Conservation (phyloP, 1,139 yeast genomes). For the Yamadazyma jaroonii region DNA sequence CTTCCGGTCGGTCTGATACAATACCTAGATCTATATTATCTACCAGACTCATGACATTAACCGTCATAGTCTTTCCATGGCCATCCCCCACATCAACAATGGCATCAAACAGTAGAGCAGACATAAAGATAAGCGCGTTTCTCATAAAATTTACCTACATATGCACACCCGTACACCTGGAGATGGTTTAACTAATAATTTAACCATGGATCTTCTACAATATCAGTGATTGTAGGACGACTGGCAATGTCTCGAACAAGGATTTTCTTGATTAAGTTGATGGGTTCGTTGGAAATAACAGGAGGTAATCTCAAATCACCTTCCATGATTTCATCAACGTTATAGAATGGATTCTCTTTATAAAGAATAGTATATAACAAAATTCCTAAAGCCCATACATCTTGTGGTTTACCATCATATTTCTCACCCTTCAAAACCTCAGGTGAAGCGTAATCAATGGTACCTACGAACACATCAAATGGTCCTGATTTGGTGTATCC, state of each 20-base stretch:
- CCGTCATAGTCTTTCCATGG: constrained; percentile 8
- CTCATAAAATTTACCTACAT: neutral
- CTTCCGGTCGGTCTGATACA: constrained; percentile 11
- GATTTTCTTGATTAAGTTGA: constrained; percentile 59
- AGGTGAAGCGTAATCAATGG: constrained; percentile 96
- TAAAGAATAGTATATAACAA: constrained; percentile 84
- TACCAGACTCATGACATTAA: constrained; percentile 6
- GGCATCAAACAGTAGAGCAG: constrained; percentile 5
- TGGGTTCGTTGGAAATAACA: constrained; percentile 56
- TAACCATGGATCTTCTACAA: constrained; percentile 70
- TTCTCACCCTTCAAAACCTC: constrained; percentile 88
- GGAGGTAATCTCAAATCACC: constrained; percentile 74
- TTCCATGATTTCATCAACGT: constrained; percentile 92
- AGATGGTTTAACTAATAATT: constrained; percentile 9
- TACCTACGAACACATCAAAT: constrained; percentile 95
- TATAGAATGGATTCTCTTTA: constrained; percentile 93
- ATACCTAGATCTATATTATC: constrained; percentile 10
- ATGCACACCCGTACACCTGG: neutral
- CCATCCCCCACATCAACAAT: constrained; percentile 5
- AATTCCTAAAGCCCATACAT: constrained; percentile 95
- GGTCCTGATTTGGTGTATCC: constrained; percentile 91
- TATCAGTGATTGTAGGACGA: constrained; percentile 73
- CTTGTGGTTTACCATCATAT: constrained; percentile 91
- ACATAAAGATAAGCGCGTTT: constrained; percentile 4
- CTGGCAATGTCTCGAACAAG: constrained; percentile 59